Conservation (phyloP, 129 eudicot genomes). For the Lactuca saligna region DNA sequence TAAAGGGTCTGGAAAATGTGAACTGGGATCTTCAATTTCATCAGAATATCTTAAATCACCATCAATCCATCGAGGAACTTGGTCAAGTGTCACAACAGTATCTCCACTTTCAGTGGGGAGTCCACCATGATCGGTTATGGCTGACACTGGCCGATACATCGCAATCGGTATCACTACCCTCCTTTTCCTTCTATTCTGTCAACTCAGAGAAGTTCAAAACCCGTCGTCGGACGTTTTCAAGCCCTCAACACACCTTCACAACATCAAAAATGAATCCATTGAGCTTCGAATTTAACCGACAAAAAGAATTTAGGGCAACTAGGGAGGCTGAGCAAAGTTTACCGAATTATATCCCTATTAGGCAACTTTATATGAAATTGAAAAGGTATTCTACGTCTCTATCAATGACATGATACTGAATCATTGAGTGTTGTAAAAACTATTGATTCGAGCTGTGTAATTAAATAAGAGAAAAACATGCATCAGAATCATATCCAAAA, state of each 20-base stretch:
- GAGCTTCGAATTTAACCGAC: slow-evolving; percentile 5
- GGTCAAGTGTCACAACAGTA: slow-evolving; percentile 80
- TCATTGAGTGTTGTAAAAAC: neutral
- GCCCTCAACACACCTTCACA: slow-evolving; percentile 13
- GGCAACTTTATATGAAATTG: slow-evolving; percentile 16
- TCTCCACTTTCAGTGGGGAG: slow-evolving; percentile 72
- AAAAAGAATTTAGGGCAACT: neutral
- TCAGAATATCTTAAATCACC: slow-evolving; percentile 60
- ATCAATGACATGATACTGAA: slow-evolving; percentile 10
- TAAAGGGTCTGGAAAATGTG: slow-evolving; percentile 77
- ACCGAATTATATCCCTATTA: slow-evolving; percentile 18
- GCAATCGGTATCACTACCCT: too few relatives aligned
- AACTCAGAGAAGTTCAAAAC: slow-evolving; percentile 8
- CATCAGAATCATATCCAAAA: slow-evolving; percentile 2
- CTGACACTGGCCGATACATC: slow-evolving; percentile 63
- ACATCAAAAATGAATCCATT: neutral
- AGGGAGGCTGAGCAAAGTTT: slow-evolving; percentile 11
- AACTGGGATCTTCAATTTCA: slow-evolving; percentile 63
- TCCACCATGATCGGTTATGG: slow-evolving; percentile 61
- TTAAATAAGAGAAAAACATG: neutral
- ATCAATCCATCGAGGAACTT: slow-evolving; percentile 95
- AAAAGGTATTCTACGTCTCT: neutral
- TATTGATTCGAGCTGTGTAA: neutral
- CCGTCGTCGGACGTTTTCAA: slow-evolving; percentile 17
- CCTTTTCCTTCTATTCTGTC: neutral